Evolutionary conservation across 2,329 filamentous ascomycete genomes (phyloP), one percentile per base, ranked within the genome.

Genomic region (Myriangium duriaei): DNA sequence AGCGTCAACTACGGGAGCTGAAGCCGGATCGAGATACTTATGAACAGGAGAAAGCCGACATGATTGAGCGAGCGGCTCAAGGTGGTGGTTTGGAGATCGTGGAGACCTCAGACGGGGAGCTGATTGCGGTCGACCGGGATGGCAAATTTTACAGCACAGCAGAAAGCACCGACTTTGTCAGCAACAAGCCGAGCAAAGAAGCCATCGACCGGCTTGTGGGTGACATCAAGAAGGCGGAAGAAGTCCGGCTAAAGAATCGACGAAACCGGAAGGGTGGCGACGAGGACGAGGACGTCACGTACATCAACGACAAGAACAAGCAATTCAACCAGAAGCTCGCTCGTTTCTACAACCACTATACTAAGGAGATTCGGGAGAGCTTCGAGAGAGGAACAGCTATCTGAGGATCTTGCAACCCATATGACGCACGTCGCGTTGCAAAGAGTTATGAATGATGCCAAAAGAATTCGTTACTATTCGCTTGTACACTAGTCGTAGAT

Each of bases 281-380:
- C 42, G 86, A 93, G 46, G 82, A 87, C 33, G 80, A 76, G 17
- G 91, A 98, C 60, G 82, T 96, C 51, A 96, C 88, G 5, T 96
- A 94, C 63, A 98, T 98, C 73, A 98, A 98, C 64, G 86, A 95
- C 64, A 95, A 98, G 79, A 98, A 98, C 71, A 96, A 96, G 71
- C 43, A 95, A 70, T 98, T 98, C 68, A 98, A 98, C 75, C 79
- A 93, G 67, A 96, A 98, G 67, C 68, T 98, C 60, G 71, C 81
- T 38, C 72, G 91, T 48, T 98, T 96, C 66, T 98, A 98, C 64
- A 91, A 98, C 65, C 93, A 94, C 68, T 98, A 98, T 61, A 98
- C 91, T 32, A 77, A 82, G 19, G 91, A 98, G 59, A 96, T 98
- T 51, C 71, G 91, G 55, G 91, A 98, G 56, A 95, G 82, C 60